These are phyloP conservation scores for Suhomyces sp. DNA, from an alignment of 805 yeast species.

Conservation along the genomic window DNA sequence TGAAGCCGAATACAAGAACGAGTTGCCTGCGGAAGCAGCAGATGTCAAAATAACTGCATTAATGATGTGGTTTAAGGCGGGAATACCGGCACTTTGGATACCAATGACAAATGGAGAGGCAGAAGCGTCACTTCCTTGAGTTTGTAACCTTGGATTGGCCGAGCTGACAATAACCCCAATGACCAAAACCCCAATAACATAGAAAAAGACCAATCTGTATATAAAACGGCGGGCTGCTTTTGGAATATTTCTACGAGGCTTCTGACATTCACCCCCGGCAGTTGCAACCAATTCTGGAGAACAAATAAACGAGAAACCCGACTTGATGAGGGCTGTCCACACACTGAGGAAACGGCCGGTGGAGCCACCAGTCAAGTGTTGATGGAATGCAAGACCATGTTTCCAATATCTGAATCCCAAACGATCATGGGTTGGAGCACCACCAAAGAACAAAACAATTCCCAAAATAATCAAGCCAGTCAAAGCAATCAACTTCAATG, in stretches of 20 bases:
- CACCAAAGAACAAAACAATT: slow-evolving; percentile 36
- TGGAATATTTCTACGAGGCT: slow-evolving; percentile 58
- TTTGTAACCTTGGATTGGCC: slow-evolving; percentile 20
- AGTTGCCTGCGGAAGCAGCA: slow-evolving; percentile 48
- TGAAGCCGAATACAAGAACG: slow-evolving; percentile 68
- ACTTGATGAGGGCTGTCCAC: slow-evolving; percentile 25
- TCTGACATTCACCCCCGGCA: slow-evolving; percentile 56
- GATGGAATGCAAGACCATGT: slow-evolving; percentile 31
- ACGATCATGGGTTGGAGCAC: slow-evolving; percentile 37
- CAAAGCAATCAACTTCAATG: slow-evolving; percentile 29
- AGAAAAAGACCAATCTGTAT: slow-evolving; percentile 45
- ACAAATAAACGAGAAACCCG: slow-evolving; percentile 26
- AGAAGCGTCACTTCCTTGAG: slow-evolving; percentile 22
- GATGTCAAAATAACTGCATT: slow-evolving; percentile 73
- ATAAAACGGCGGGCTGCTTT: slow-evolving; percentile 60
- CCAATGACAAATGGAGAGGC: slow-evolving; percentile 84
- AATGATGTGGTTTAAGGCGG: slow-evolving; percentile 69
- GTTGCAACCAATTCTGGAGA: slow-evolving; percentile 54
- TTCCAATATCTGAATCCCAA: slow-evolving; percentile 47
- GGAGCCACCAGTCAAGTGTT: slow-evolving; percentile 37
- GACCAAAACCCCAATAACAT: slow-evolving; percentile 38
- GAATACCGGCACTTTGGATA: slow-evolving; percentile 65
- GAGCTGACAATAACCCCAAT: slow-evolving; percentile 39
- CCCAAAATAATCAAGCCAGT: slow-evolving; percentile 33
- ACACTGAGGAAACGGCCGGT: slow-evolving; percentile 20